These are phyloP conservation scores for Fusarium haematococcum DNA, from an alignment of 2,329 filamentous ascomycete species.

Conservation along the genomic window DNA sequence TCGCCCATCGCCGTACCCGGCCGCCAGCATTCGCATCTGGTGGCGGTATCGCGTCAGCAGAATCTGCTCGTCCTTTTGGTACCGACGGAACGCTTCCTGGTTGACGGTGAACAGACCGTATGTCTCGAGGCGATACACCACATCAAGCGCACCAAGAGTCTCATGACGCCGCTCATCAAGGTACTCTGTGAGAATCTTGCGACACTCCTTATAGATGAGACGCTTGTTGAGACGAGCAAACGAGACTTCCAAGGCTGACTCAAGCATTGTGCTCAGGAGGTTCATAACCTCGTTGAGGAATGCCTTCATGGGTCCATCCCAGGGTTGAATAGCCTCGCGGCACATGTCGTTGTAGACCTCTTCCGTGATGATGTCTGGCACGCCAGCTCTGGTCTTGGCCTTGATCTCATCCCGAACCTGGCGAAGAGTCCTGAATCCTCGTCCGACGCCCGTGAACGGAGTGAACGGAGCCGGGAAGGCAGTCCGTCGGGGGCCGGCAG, in stretches of 20 bases:
- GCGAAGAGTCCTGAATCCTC: conserved; percentile 58
- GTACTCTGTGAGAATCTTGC: conserved; percentile 57
- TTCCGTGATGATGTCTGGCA: conserved; percentile 69
- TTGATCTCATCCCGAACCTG: conserved; percentile 67
- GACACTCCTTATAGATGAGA: conserved; percentile 62
- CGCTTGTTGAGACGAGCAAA: conserved; percentile 60
- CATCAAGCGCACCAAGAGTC: conserved; percentile 53
- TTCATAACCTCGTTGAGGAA: conserved; percentile 62
- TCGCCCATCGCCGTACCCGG: conserved; percentile 45
- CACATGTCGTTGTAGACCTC: conserved; percentile 71
- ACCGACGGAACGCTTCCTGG: conserved; percentile 58
- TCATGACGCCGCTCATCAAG: conserved; percentile 54
- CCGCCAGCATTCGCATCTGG: conserved; percentile 60
- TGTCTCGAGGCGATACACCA: conserved; percentile 65
- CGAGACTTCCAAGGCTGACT: conserved; percentile 59
- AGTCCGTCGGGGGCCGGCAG: conserved; percentile 9
- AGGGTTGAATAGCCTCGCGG: conserved; percentile 67
- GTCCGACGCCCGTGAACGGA: conserved; percentile 53
- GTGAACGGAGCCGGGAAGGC: conserved; percentile 53
- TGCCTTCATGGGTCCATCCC: conserved; percentile 64
- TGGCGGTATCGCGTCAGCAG: conserved; percentile 62
- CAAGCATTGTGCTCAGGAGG: conserved; percentile 61
- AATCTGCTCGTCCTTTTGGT: conserved; percentile 59
- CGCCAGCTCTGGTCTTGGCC: conserved; percentile 65
- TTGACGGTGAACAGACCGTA: conserved; percentile 70